Evolutionary conservation across 768 basidiomycete genomes (phyloP).

Genomic region (Obba rivulosa): DNA sequence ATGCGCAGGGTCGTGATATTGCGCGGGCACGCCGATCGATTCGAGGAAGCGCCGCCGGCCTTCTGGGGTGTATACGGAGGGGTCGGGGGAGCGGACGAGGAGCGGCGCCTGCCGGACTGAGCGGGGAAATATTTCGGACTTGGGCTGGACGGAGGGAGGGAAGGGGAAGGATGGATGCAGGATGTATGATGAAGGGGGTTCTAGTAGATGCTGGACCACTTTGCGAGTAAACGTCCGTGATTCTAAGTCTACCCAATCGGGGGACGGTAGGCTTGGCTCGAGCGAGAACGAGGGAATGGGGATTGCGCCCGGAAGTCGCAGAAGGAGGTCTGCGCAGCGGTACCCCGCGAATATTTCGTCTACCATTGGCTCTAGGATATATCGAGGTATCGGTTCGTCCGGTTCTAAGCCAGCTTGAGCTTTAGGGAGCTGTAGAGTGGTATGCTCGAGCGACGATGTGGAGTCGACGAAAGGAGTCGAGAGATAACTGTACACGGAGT

Average conservation of each 20-base stretch:
- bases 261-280: constrained; percentile 51
- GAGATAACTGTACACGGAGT: constrained; percentile 77
- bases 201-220: constrained; percentile 38
- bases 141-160: constrained; percentile 14
- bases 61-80: constrained; percentile 42
- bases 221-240: constrained; percentile 40
- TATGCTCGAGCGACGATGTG: constrained; percentile 5
- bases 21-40: constrained; percentile 52
- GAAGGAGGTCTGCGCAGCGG: constrained; percentile 62
- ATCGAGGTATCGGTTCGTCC: constrained; percentile 50
- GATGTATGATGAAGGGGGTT: constrained; percentile 22
- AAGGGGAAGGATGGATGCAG: constrained; percentile 43
- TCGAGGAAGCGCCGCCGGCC: constrained; percentile 53
- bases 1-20: constrained; percentile 38
- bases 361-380: constrained; percentile 53
- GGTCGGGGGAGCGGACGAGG: constrained; percentile 57
- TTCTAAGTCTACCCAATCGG: constrained; percentile 53
- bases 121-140: constrained; percentile 28
- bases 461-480: constrained; percentile 49
- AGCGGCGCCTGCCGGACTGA: constrained; percentile 51
- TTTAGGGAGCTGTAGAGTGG: neutral
- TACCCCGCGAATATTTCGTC: constrained; percentile 62
- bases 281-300: constrained; percentile 69
- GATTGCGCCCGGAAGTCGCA: constrained; percentile 67
- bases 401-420: constrained; percentile 25